Percentiles rank a stretch among this genome's conserved stretches.
Conservation (phyloP, 2,329 filamentous ascomycete genomes). For the Paradendryphiella salina region DNA sequence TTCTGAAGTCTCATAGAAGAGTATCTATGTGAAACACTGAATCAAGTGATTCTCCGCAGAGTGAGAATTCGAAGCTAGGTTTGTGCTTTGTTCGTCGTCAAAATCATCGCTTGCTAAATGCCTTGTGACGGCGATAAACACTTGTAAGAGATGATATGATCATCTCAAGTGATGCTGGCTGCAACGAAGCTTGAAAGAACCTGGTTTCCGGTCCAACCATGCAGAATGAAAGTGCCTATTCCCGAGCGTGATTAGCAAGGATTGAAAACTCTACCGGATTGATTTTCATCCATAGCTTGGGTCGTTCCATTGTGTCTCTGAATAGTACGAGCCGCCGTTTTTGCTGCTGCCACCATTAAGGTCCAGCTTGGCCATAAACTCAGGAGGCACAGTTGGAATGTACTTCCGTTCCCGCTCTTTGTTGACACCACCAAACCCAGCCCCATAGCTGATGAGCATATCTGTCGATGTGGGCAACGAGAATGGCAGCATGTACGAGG, state of each 20-base stretch:
- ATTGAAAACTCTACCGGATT: not conserved
- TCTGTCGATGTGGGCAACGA: slow-evolving; percentile 94
- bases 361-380: slow-evolving; percentile 89
- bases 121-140: not conserved
- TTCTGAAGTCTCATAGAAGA: not conserved
- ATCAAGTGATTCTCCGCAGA: not conserved
- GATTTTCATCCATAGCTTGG: slow-evolving; percentile 39
- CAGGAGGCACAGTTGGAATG: slow-evolving; percentile 89
- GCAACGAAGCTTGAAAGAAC: slow-evolving; percentile 4
- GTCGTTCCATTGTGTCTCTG: slow-evolving; percentile 41
- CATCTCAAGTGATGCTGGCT: not conserved
- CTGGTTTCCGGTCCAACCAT: slow-evolving; percentile 7
- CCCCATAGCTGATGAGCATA: slow-evolving; percentile 94
- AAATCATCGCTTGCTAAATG: not conserved
- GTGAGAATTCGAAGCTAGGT: not conserved
- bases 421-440: slow-evolving; percentile 91
- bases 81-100: not conserved
- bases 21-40: not conserved
- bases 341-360: slow-evolving; percentile 49
- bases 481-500: slow-evolving; percentile 90
- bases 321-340: slow-evolving; percentile 37
- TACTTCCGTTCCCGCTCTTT: slow-evolving; percentile 91
- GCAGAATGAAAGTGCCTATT: slow-evolving; percentile 9
- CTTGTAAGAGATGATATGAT: not conserved
- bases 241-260: slow-evolving; percentile 10